phyloP scores from a whole-genome alignment of 1,139 yeast genomes.

The Kurtzmaniella natalensis region DNA sequence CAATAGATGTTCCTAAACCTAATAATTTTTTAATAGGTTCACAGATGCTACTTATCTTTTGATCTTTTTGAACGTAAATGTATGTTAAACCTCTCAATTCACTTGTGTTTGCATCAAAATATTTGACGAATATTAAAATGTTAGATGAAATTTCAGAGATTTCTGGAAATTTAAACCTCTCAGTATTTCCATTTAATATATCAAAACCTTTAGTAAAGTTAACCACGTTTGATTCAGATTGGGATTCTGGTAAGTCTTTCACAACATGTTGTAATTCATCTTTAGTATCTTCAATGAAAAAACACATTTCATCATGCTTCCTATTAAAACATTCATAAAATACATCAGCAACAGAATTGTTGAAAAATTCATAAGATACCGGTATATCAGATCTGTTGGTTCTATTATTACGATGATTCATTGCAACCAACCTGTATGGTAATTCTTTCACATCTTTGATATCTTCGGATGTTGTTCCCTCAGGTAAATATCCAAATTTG shows the following conservation, averaged over 20 bases:
- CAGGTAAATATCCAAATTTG: constrained; percentile 28
- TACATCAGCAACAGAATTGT: constrained; percentile 31
- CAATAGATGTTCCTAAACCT: constrained; percentile 37
- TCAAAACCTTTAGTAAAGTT: constrained; percentile 19
- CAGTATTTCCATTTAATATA: constrained; percentile 13
- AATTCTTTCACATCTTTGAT: constrained; percentile 17
- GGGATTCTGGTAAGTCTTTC: constrained; percentile 9
- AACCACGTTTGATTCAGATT: constrained; percentile 19
- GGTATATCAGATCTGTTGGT: constrained; percentile 64
- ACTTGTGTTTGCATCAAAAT: constrained; percentile 58
- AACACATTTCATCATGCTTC: constrained; percentile 42
- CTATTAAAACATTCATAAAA: constrained; percentile 37
- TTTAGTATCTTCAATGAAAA: constrained; percentile 42
- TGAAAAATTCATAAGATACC: constrained; percentile 33
- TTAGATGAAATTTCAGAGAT: constrained; percentile 30
- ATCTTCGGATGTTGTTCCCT: constrained; percentile 9
- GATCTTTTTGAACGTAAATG: constrained; percentile 49
- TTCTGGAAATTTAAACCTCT: constrained; percentile 12
- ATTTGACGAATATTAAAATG: constrained; percentile 60
- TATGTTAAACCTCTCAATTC: constrained; percentile 61
- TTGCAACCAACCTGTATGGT: constrained; percentile 57
- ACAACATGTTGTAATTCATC: constrained; percentile 27
- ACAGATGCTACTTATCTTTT: constrained; percentile 39
- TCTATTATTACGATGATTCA: constrained; percentile 68
- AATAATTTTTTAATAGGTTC: constrained; percentile 42